Conservation (phyloP, 805 yeast genomes). For the Zygosaccharomyces bisporus region DNA sequence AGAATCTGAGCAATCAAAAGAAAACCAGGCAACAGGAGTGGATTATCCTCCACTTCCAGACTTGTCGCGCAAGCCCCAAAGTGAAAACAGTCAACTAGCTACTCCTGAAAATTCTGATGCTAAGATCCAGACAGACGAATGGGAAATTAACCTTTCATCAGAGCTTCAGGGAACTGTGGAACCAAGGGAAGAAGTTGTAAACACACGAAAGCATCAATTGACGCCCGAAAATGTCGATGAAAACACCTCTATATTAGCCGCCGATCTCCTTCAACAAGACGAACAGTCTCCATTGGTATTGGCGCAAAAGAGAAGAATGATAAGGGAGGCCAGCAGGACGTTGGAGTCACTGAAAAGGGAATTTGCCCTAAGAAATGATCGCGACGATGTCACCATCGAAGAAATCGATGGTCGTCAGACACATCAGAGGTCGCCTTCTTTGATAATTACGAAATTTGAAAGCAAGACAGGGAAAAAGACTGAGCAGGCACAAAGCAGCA, state of each 20-base stretch:
- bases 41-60: background rate
- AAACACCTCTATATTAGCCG: background rate
- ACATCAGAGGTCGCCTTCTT: constrained; percentile 16
- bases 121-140: constrained; percentile 15
- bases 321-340: constrained; percentile 20
- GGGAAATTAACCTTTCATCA: constrained; percentile 17
- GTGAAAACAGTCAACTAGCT: constrained; percentile 11
- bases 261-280: constrained; percentile 4
- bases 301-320: constrained; percentile 24
- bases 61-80: constrained; percentile 6
- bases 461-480: background rate
- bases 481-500: background rate
- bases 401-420: background rate
- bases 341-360: constrained; percentile 17
- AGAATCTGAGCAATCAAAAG: constrained; percentile 3
- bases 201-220: background rate
- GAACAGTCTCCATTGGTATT: constrained; percentile 27
- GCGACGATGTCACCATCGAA: constrained; percentile 2
- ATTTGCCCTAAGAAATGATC: constrained; percentile 13
- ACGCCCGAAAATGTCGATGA: constrained; percentile 7
- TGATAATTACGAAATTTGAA: constrained; percentile 18
- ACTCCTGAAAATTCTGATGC: constrained; percentile 21
- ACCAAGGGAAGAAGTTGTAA: constrained; percentile 1
- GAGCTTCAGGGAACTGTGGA: constrained; percentile 5
- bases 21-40: background rate